phyloP scores from a whole-genome alignment of 192 early-diverging fungal species.

The Linnemannia hyalina region DNA sequence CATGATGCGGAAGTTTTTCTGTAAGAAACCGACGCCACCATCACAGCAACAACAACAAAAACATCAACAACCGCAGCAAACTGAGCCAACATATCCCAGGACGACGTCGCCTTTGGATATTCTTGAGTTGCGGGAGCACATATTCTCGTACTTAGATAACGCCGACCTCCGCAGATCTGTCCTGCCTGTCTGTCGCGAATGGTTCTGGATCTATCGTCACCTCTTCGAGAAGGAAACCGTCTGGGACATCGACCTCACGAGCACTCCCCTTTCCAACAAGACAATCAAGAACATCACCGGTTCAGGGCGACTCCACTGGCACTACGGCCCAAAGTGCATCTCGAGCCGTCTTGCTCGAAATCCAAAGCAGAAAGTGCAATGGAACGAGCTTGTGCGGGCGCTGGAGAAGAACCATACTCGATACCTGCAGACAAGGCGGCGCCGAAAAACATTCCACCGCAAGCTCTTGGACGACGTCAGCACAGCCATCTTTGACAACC shows the following conservation, averaged over 20 bases:
- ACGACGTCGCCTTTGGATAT: not conserved
- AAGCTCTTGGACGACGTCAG: not conserved
- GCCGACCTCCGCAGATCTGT: not conserved
- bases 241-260: not conserved
- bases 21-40: not conserved
- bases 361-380: not conserved
- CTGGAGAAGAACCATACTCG: not conserved
- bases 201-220: not conserved
- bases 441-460: not conserved
- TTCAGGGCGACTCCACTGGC: not conserved
- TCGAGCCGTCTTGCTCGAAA: not conserved
- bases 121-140: not conserved
- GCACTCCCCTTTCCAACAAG: not conserved
- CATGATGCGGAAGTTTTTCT: not conserved
- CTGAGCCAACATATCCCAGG: not conserved
- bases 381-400: not conserved
- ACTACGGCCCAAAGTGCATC: not conserved
- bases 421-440: not conserved
- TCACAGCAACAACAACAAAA: not conserved
- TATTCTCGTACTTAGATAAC: not conserved
- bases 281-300: not conserved
- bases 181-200: conserved; percentile 1
- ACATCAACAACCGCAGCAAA: not conserved
- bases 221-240: not conserved
- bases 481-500: not conserved